Evolutionary conservation across 2,329 filamentous ascomycete species (phyloP), one percentile per base, ranked within the genome.

Genomic region (Colletotrichum limetticola): DNA sequence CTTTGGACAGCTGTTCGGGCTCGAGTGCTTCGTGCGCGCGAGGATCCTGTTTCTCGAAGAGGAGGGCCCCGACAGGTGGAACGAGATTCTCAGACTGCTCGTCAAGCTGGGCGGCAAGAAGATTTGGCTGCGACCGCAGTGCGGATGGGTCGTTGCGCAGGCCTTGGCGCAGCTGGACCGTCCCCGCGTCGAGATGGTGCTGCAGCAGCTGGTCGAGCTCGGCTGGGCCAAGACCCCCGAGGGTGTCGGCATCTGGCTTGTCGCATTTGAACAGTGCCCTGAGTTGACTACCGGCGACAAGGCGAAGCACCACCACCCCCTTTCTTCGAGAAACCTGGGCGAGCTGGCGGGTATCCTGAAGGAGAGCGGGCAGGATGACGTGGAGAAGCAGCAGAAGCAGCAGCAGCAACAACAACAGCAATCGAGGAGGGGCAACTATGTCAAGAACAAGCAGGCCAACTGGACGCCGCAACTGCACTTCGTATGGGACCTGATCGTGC

Each of bases 91-190:
- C 60, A 89, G 93, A 66, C 85, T 94, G 66, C 85, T 98, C 37
- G 88, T 95, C 77, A 89, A 91, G 74, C 88, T 98, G 73, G 91
- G 93, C 53, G 89, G 91, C 77, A 94, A 94, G 83, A 97, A 97
- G 82, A 90, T 94, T 37, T 98, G 95, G 96, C 87, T 98, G 76
- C 90, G 94, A 74, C 92, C 96, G 78, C 94, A 97, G 80, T 98
- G 95, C 78, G 95, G 94, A 37, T 94, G 92, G 87, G 90, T 97
- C 60, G 86, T 98, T 30, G 92, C 93, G 57, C 91, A 95, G 78
- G 91, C 92, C 16, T 82, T 97, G 49, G 87, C 88, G 37, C 91
- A 92, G 78, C 90, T 90, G 85, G 84, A 85, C 49, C 60, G 61
- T 22, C 24, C 28, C 67, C 82, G 88, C 76, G 84, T 87, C 69